Evolutionary conservation across 2,329 filamentous ascomycete species (phyloP), one percentile per base, ranked within the genome.

Genomic region (Apiospora aurea): DNA sequence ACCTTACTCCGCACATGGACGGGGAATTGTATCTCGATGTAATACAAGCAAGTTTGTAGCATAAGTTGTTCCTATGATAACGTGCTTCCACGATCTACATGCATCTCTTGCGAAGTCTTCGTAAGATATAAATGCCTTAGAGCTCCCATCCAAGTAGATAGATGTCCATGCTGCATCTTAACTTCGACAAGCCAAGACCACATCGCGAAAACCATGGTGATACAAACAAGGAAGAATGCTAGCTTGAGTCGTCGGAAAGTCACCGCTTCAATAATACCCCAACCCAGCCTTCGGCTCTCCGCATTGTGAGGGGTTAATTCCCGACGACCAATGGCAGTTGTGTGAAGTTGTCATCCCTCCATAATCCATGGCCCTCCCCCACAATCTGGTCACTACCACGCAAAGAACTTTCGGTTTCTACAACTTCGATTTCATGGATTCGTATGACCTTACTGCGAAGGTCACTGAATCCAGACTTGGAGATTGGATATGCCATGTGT

Each of bases 211-310:
- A 4, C 18, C 57, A 64, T n/a, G 18, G 34, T 41, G 6, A 38
- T 16, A 64, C 34, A 21, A 64, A 64, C 57, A 64, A 64, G 57
- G 57, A 64, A 64, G 10, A 24, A 41, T 64, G 57, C 34, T 38
- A 41, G 57, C 8, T 64, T 41, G 34, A 41, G 8, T 64, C 34
- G 57, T 64, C 57, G 57, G 57, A 14, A n/a, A 64, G 57, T n/a
- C 57, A 64, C 57, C 57, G 57, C 57, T 64, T 64, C 57, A 61
- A n/a, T n/a, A n/a, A 64, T 64, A 38, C 34, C 57, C 57, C 57
- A 38, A 64, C n/a, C 18, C 29, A 41, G 34, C 21, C 11, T 11
- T 64, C 10, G 8, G 11, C 34, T 64, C 57, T 34, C 57, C 57
- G 34, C 29, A 38, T 64, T 64, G 57, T 41, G 57, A 34, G 57